These are phyloP conservation scores for Kodamaea leandrae DNA, from an alignment of 805 yeast genomes.

Conservation along the genomic window DNA sequence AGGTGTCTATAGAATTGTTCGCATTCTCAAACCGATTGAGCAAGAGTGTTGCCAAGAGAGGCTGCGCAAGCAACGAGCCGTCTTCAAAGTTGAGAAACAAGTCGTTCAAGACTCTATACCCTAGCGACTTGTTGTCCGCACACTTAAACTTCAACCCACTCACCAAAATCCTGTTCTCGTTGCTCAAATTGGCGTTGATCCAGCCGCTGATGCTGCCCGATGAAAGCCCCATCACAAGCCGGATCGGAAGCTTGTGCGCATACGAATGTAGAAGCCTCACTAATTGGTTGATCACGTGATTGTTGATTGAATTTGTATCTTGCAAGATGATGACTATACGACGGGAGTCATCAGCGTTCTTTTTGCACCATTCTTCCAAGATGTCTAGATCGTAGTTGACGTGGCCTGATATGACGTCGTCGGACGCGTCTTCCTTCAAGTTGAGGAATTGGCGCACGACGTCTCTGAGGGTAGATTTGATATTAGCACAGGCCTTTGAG, in stretches of 20 bases:
- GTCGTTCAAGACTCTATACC: constrained; percentile 32
- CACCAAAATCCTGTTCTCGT: constrained; percentile 27
- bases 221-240: constrained; percentile 36
- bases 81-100: constrained; percentile 24
- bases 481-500: constrained; percentile 32
- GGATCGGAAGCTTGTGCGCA: constrained; percentile 26
- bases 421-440: constrained; percentile 6
- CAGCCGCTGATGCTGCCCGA: constrained; percentile 35
- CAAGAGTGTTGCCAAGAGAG: constrained; percentile 26
- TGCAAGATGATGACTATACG: constrained; percentile 32
- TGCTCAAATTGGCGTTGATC: constrained; percentile 33
- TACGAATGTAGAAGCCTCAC: constrained; percentile 30
- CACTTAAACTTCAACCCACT: constrained; percentile 32
- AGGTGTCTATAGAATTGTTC: constrained; percentile 40
- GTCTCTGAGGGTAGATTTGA: constrained; percentile 33
- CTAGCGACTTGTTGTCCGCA: constrained; percentile 32
- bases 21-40: constrained; percentile 35
- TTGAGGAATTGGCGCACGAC: constrained; percentile 31
- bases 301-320: constrained; percentile 35
- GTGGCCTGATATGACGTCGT: constrained; percentile 7
- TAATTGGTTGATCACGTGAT: constrained; percentile 35
- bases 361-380: constrained; percentile 30
- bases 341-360: constrained; percentile 12
- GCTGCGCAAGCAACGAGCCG: constrained; percentile 18
- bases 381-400: constrained; percentile 37